Conservation (phyloP, 139 green algal genomes). For the Tetradesmus lagerheimii region DNA sequence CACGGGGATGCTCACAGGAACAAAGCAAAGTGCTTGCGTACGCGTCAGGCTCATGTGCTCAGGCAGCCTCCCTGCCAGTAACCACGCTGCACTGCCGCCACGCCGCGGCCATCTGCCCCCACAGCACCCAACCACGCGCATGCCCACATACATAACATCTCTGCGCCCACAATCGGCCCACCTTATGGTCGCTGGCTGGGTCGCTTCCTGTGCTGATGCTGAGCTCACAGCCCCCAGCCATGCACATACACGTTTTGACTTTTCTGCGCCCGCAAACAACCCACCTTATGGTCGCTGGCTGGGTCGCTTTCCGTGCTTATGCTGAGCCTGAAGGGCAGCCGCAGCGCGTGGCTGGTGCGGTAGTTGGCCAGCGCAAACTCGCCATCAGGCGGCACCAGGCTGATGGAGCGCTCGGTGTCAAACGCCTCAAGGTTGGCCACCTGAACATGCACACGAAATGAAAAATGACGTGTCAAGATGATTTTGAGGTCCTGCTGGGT, state of each 20-base stretch:
- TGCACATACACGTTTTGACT: no score
- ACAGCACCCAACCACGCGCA: not conserved
- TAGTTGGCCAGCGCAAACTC: constrained; percentile 98
- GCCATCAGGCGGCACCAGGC: constrained; percentile 87
- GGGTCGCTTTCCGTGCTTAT: constrained; percentile 75
- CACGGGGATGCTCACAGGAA: no score
- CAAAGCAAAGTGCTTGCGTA: no score
- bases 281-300: constrained; percentile 63
- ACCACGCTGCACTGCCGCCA: no score
- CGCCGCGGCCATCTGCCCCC: no score
- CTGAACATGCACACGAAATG: constrained; percentile 30
- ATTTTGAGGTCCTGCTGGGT: no score
- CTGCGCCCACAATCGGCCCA: not conserved
- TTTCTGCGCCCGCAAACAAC: no score
- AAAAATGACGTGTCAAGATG: no score
- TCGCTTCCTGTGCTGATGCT: no score
- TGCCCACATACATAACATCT: not conserved
- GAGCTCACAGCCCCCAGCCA: no score
- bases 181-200: not conserved
- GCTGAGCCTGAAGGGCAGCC: constrained; percentile 92
- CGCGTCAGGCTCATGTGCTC: no score
- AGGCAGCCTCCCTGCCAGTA: no score
- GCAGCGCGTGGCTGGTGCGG: constrained; percentile 84
- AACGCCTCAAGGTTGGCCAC: constrained; percentile 79
- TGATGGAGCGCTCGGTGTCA: constrained; percentile 92